These are phyloP conservation scores for Entomortierella beljakovae DNA, from an alignment of 192 early-diverging fungal genomes.

Conservation along the genomic window DNA sequence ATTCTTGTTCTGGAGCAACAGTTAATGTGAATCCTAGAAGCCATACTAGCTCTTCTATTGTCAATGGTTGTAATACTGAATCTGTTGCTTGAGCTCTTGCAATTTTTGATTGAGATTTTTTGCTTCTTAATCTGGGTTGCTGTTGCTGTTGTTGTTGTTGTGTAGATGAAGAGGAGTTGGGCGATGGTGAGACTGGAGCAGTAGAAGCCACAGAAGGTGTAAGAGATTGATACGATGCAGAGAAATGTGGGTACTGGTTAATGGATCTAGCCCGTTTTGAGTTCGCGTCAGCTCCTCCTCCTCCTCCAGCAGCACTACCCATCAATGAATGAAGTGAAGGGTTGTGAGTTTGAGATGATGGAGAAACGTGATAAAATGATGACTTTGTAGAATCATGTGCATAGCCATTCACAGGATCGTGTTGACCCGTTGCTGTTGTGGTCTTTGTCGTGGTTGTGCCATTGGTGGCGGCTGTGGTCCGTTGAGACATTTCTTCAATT, in stretches of 20 bases:
- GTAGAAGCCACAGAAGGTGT: neutral
- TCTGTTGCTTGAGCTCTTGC: constrained; percentile 16
- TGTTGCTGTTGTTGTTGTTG: constrained; percentile 8
- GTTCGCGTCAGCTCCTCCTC: neutral
- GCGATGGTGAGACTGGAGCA: neutral
- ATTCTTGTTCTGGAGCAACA: constrained; percentile 25
- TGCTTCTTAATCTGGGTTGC: constrained; percentile 7
- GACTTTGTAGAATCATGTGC: neutral
- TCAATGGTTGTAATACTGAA: constrained; percentile 16
- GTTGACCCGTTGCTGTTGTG: neutral
- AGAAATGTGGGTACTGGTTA: constrained; percentile 8
- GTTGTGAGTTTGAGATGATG: constrained; percentile 10
- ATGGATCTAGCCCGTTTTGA: constrained; percentile 3
- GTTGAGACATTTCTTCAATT: neutral
- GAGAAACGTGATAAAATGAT: neutral
- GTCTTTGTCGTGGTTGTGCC: no score
- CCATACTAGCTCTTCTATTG: constrained; percentile 17
- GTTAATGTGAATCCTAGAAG: constrained; percentile 14
- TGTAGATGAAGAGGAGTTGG: neutral
- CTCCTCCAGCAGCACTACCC: neutral
- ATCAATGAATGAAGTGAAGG: constrained; percentile 12
- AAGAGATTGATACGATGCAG: constrained; percentile 4
- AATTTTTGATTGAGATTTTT: constrained; percentile 18
- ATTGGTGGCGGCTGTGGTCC: no score
- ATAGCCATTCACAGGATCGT: neutral